These are phyloP conservation scores for Toxoplasma gondii DNA, from an alignment of 169 alveolate genomes.

Conservation along the genomic window DNA sequence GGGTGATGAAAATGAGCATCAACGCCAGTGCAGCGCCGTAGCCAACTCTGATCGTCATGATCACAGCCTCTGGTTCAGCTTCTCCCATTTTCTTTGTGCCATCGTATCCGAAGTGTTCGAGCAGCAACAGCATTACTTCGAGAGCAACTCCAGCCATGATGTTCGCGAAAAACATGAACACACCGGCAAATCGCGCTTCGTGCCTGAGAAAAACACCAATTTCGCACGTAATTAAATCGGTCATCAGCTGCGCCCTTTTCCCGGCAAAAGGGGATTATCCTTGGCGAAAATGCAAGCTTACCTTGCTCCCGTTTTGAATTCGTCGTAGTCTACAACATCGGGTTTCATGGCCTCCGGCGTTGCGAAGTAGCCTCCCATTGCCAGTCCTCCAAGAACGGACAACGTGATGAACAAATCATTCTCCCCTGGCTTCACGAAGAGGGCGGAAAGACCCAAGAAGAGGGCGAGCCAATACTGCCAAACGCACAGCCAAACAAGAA, in stretches of 20 bases:
- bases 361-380: conserved; percentile 55
- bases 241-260: not conserved
- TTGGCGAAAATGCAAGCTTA: not conserved
- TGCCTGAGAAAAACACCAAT: conserved; percentile 28
- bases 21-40: conserved; percentile 37
- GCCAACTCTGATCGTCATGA: conserved; percentile 48
- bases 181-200: conserved; percentile 53
- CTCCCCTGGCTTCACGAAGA: conserved; percentile 41
- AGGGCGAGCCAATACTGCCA: conserved; percentile 26
- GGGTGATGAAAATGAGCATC: conserved; percentile 44
- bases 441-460: conserved; percentile 47
- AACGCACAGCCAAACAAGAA: not conserved
- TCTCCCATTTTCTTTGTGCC: conserved; percentile 46
- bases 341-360: conserved; percentile 65
- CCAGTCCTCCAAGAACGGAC: conserved; percentile 57
- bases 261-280: no score
- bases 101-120: conserved; percentile 50
- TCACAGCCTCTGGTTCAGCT: conserved; percentile 42
- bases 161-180: conserved; percentile 52
- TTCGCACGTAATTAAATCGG: not conserved
- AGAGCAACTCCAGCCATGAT: conserved; percentile 41
- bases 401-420: conserved; percentile 31
- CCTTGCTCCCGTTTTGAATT: conserved; percentile 60
- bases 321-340: conserved; percentile 65
- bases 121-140: conserved; percentile 50